Conservation (phyloP, 768 basidiomycete species). For the Candolleomyces eurysporus region DNA sequence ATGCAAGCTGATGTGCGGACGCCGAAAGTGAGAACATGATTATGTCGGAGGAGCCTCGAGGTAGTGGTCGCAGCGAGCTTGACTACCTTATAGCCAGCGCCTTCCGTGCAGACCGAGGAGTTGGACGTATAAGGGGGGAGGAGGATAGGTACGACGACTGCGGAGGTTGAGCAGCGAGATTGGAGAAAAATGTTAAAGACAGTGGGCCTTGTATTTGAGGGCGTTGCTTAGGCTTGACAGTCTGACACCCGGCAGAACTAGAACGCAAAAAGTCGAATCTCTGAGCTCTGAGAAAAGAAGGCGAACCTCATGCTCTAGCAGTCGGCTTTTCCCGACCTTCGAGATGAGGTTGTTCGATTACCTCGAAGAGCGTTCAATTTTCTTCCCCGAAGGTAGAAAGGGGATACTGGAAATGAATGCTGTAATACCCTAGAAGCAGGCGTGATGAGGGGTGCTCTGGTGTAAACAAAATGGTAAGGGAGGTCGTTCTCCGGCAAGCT, state of each 20-base stretch:
- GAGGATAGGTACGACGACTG: constrained; percentile 22
- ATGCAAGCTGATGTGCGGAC: constrained; percentile 38
- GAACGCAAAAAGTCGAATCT: constrained; percentile 27
- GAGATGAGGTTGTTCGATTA: constrained; percentile 4
- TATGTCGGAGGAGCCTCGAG: constrained; percentile 15
- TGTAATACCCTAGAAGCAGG: constrained; percentile 1
- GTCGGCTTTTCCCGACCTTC: constrained; percentile 5
- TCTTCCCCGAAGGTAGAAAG: background rate
- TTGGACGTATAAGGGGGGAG: constrained; percentile 21
- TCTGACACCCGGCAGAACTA: constrained; percentile 23
- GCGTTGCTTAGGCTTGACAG: constrained; percentile 16
- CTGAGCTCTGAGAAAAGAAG: constrained; percentile 14
- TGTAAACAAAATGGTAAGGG: background rate
- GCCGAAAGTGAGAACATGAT: constrained; percentile 36
- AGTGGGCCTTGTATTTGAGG: constrained; percentile 12
- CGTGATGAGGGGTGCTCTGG: background rate
- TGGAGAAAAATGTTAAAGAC: constrained; percentile 17
- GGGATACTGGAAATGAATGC: background rate
- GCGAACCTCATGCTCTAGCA: constrained; percentile 2
- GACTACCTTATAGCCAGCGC: constrained; percentile 13
- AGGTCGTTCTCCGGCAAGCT: background rate
- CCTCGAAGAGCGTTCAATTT: constrained; percentile 1
- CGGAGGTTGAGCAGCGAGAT: constrained; percentile 27
- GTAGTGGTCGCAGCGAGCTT: constrained; percentile 12
- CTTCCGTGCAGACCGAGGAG: constrained; percentile 25